Base-by-base conservation (phyloP, 2,329 filamentous ascomycete genomes). In the Colletotrichum sp. region DNA sequence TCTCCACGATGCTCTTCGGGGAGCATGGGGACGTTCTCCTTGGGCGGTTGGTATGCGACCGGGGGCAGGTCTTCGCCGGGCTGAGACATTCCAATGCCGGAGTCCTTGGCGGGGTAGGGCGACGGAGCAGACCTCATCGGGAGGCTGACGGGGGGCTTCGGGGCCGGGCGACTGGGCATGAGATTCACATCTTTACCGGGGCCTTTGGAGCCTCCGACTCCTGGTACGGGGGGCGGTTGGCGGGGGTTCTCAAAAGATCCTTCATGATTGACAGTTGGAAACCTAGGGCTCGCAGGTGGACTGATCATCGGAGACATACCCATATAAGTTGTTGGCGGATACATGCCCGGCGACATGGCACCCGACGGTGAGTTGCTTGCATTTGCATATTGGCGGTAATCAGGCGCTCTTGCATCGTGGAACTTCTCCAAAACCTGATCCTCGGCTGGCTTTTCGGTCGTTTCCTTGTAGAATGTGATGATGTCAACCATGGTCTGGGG, bases 241-340 rank as follows among this genome's bases (percentile, higher is more conserved):
- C 97, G 92, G 65, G 97, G 97, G 83, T 99, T 99, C 87, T 99
- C 97, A 85, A 99, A 99, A 88, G 95, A 99, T 83, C 95, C 95
- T 90, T 96, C 93, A 86, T 95, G 92, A 86, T 96, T 96, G 83
- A 95, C 92, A 71, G 88, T 89, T 83, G 96, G 96, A 87, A 98
- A 98, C 83, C 95, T 92, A 76, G 95, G 95, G 86, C 95, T 97
- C 78, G 92, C 91, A 70, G 95, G 95, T 78, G 96, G 95, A 82
- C 95, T 96, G 80, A 93, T 90, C 82, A 95, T 88, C 78, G 91
- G 88, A 81, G 90, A 90, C 85, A 90, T 90, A 86, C 89, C 87
- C 82, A 87, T 87, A 84, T 90, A 91, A 78, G 86, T 89, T 78
- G 88, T 89, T 78, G 88, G 84, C 73, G 89, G 88, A 81, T 90